Evolutionary conservation across 2,329 filamentous ascomycete genomes (phyloP).

Genomic region (Chaetomiaceae sp.): DNA sequence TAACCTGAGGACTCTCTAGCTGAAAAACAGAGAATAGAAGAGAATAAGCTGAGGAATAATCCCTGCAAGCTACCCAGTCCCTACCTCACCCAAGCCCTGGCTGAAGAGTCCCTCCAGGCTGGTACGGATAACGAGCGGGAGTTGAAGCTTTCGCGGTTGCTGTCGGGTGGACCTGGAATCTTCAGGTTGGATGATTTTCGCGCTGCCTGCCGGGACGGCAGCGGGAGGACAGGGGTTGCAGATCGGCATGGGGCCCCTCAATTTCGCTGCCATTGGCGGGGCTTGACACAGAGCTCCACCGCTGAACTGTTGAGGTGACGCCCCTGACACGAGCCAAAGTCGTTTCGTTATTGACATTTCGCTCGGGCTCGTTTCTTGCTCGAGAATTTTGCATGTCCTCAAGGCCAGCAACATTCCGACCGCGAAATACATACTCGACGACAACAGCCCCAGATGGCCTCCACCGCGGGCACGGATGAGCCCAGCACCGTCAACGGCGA

Average conservation of each 20-base stretch:
- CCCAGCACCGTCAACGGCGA: constrained; percentile 35
- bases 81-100: too few relatives aligned
- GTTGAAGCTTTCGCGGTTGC: too few relatives aligned
- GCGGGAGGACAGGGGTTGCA: constrained; percentile 3
- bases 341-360: too few relatives aligned
- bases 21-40: neutral
- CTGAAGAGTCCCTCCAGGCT: too few relatives aligned
- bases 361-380: neutral
- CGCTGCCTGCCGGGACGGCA: constrained; percentile 17
- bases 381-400: constrained; percentile 1
- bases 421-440: neutral
- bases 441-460: constrained; percentile 21
- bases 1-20: too few relatives aligned
- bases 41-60: too few relatives aligned
- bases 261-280: constrained; percentile 14
- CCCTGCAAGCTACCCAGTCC: too few relatives aligned
- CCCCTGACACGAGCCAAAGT: constrained; percentile 1
- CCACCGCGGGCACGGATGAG: constrained; percentile 24
- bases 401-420: neutral
- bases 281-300: constrained; percentile 6
- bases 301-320: neutral
- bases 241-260: constrained; percentile 12
- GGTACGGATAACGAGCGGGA: too few relatives aligned
- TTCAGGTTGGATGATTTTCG: constrained; percentile 7
- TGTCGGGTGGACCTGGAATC: neutral